These are phyloP conservation scores for Harrya chromipes DNA, from an alignment of 768 basidiomycete species.

Conservation along the genomic window DNA sequence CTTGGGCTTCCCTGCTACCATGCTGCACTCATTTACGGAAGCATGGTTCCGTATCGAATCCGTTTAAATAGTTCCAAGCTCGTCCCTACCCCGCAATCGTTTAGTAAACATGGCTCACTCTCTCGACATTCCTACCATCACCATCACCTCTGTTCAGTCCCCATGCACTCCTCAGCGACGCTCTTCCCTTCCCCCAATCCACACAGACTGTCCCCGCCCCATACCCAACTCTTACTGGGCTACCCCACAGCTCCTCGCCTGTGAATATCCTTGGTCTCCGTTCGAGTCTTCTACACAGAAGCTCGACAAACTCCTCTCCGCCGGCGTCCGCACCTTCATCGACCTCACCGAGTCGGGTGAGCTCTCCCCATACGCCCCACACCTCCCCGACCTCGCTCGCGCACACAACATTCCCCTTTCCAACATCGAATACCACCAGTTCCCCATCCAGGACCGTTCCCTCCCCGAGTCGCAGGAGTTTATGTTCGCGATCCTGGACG, in stretches of 20 bases:
- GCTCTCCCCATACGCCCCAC: constrained; percentile 60
- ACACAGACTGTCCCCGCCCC: constrained; percentile 42
- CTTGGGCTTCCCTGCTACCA: neutral
- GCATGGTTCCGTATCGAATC: constrained; percentile 4
- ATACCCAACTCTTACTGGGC: constrained; percentile 90
- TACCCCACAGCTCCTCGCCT: constrained; percentile 65
- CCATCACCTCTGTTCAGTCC: neutral
- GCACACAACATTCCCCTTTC: constrained; percentile 52
- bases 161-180: constrained; percentile 10
- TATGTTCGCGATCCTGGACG: constrained; percentile 57
- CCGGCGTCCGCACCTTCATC: constrained; percentile 78
- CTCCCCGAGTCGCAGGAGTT: constrained; percentile 58
- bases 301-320: constrained; percentile 65
- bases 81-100: constrained; percentile 6
- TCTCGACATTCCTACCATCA: constrained; percentile 8
- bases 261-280: constrained; percentile 79
- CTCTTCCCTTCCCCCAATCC: constrained; percentile 16
- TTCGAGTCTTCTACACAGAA: constrained; percentile 55
- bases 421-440: constrained; percentile 71
- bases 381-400: constrained; percentile 51
- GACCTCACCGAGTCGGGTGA: constrained; percentile 84
- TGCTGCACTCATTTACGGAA: constrained; percentile 5
- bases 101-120: constrained; percentile 10
- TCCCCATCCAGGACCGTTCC: constrained; percentile 72
- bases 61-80: constrained; percentile 16